Base-by-base conservation (phyloP, 139 green algal species). In the Trebouxia sp. region DNA sequence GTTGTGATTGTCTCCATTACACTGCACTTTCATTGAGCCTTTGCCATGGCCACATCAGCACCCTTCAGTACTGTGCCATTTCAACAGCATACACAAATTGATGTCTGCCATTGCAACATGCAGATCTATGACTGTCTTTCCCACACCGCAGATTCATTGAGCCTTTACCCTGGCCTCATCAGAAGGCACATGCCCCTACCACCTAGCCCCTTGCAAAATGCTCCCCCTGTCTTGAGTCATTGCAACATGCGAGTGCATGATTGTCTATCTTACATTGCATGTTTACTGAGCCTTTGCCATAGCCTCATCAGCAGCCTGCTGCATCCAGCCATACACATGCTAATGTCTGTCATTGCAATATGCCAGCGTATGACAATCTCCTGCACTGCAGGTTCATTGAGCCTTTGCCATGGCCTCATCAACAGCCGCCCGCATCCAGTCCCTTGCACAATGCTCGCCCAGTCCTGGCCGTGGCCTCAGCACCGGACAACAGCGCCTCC, bases 61-160 rank as follows among this genome's bases (percentile, higher is more conserved):
- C 22, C n/a, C 14, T 20, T 20, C 11, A 14, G 35, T 22, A 20
- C 17, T 11, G 48, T n/a, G 22, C 43, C 42, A 51, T 32, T n/a
- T n/a, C n/a, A n/a, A n/a, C n/a, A n/a, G n/a, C n/a, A n/a, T n/a
- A 48, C 48, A 35, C 65, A 6, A 6, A 30, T 37, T 39, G 32
- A 7, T 17, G 7, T 0, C 74, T 87, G 50, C 72, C 74, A 55
- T 30, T 89, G 26, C 87, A 85, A 76, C 82, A n/a, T n/a, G n/a
- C n/a, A n/a, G n/a, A n/a, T n/a, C n/a, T n/a, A n/a, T n/a, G n/a
- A n/a, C n/a, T n/a, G n/a, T n/a, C 1, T 48, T n/a, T n/a, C 42
- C 1, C 20, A 22, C 20, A 9, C n/a, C 65, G 65, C 84, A 87
- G 84, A 76, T 76, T 66, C 55, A 20, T 85, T 58, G 80, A 80